These are phyloP conservation scores for Monascus ruber DNA, from an alignment of 2,329 filamentous ascomycete genomes.

Conservation along the genomic window DNA sequence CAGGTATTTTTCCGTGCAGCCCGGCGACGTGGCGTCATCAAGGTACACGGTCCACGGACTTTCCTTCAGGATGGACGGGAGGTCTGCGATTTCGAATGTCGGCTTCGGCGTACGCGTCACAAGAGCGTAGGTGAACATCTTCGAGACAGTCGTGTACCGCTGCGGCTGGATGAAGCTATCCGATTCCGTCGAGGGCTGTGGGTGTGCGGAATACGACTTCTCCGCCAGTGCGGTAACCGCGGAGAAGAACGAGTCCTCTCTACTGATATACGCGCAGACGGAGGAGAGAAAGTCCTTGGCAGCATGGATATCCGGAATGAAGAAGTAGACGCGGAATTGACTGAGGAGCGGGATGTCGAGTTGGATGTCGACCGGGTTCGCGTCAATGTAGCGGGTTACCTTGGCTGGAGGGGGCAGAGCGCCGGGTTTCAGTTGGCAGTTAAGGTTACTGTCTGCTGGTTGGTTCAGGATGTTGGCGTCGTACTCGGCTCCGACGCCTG, in stretches of 20 bases:
- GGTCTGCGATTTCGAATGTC: conserved; percentile 53
- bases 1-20: conserved; percentile 59
- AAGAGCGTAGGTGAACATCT: conserved; percentile 57
- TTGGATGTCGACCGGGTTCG: conserved; percentile 66
- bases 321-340: conserved; percentile 65
- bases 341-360: conserved; percentile 67
- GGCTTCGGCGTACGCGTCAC: conserved; percentile 56
- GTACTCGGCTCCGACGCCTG: conserved; percentile 60
- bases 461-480: conserved; percentile 51
- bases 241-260: conserved; percentile 42
- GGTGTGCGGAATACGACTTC: conserved; percentile 50
- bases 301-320: conserved; percentile 51
- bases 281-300: conserved; percentile 48
- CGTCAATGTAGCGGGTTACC: conserved; percentile 63
- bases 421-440: conserved; percentile 31
- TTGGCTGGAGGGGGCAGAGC: conserved; percentile 52
- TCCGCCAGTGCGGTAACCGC: conserved; percentile 49
- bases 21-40: conserved; percentile 48
- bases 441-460: conserved; percentile 27
- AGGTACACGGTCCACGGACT: conserved; percentile 64
- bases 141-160: conserved; percentile 56
- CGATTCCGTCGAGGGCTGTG: conserved; percentile 45
- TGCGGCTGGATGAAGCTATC: conserved; percentile 58
- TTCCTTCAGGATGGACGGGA: conserved; percentile 51
- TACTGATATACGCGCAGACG: conserved; percentile 44